Evolutionary conservation across 495 filamentous ascomycete species (phyloP).

Genomic region (Neurospora hispaniola): DNA sequence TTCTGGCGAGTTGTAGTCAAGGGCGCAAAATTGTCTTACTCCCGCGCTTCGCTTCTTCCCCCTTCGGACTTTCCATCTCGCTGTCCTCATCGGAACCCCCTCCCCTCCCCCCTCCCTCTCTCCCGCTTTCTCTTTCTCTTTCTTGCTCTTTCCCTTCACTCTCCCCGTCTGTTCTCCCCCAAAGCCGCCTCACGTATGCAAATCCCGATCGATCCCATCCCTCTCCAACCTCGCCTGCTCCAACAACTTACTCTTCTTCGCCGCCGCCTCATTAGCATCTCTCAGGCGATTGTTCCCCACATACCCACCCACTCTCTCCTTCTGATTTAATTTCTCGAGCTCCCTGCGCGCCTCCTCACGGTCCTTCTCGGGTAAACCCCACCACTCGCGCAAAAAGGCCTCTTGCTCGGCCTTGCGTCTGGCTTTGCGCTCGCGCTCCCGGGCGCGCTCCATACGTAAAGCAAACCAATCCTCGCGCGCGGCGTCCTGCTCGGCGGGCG

Average conservation of each 20-base stretch:
- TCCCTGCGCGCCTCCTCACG: slow-evolving; percentile 26
- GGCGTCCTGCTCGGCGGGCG: slow-evolving; percentile 71
- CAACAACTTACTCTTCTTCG: neutral
- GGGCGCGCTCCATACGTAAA: slow-evolving; percentile 52
- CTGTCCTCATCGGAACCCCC: no score
- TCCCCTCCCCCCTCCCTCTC: no score
- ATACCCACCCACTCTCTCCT: slow-evolving; percentile 30
- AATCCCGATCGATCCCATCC: neutral
- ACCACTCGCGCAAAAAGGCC: slow-evolving; percentile 49
- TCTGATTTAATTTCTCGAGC: slow-evolving; percentile 27
- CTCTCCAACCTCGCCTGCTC: neutral
- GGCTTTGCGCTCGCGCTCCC: slow-evolving; percentile 50
- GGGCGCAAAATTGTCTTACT: no score
- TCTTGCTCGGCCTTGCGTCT: slow-evolving; percentile 44
- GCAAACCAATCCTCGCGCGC: slow-evolving; percentile 93
- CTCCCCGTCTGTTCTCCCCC: neutral
- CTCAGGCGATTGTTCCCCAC: slow-evolving; percentile 9
- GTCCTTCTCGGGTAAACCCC: slow-evolving; percentile 43
- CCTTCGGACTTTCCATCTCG: no score
- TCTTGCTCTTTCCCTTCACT: neutral
- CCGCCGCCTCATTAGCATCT: neutral
- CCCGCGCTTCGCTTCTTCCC: no score
- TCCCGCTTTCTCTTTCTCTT: no score
- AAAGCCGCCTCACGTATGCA: neutral
- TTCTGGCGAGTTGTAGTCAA: no score